Percentiles rank a stretch among this genome's conserved stretches.
Evolutionary conservation across 495 filamentous ascomycete species (phyloP).

Genomic region (Talaromyces ruber): DNA sequence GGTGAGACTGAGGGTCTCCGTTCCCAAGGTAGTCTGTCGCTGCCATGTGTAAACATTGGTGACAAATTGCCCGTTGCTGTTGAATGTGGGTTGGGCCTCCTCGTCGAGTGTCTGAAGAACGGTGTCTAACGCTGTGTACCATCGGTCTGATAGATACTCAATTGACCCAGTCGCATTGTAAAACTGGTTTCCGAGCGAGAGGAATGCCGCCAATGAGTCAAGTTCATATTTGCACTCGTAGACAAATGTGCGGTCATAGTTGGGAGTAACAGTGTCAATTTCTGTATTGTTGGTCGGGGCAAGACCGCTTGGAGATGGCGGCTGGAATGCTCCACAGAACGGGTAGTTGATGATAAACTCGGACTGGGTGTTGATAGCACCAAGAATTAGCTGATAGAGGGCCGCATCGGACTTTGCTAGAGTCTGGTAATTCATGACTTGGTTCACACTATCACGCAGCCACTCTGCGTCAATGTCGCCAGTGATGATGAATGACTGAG

Average conservation of each 20-base stretch:
- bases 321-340: constrained; percentile 98
- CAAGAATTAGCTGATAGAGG: constrained; percentile 73
- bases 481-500: constrained; percentile 93
- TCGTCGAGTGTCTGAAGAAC: constrained; percentile 65
- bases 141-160: constrained; percentile 69
- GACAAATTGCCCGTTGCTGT: constrained; percentile 50
- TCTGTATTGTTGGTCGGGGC: constrained; percentile 62
- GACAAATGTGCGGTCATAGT: constrained; percentile 72
- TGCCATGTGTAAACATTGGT: constrained; percentile 82
- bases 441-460: constrained; percentile 95
- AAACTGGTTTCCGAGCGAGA: constrained; percentile 79
- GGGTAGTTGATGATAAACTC: constrained; percentile 91
- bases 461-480: constrained; percentile 99
- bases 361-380: constrained; percentile 93
- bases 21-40: constrained; percentile 68
- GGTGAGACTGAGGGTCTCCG: constrained; percentile 76
- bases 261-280: constrained; percentile 75
- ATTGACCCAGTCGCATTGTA: constrained; percentile 67
- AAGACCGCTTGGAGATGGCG: constrained; percentile 73
- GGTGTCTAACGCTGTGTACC: constrained; percentile 70
- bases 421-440: constrained; percentile 79
- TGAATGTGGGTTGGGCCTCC: constrained; percentile 75
- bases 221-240: constrained; percentile 99
- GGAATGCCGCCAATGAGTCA: constrained; percentile 88
- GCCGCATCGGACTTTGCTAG: constrained; percentile 70